Base-by-base conservation (phyloP, 495 filamentous ascomycete genomes). In the Mytilinidion resinicola region DNA sequence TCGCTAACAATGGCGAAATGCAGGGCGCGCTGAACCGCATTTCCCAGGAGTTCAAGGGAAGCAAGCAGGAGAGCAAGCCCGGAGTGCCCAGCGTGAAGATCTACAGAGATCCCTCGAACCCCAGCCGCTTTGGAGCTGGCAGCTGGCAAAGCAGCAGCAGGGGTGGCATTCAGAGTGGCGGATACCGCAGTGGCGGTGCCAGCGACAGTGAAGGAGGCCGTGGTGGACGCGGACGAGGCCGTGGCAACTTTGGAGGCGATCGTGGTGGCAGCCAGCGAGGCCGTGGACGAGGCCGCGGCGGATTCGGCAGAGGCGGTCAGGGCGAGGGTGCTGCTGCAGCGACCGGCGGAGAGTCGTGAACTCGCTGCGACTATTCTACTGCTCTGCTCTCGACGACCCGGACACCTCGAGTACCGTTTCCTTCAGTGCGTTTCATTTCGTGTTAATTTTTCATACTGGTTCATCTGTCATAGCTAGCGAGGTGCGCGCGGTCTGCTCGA, bases 131-230 rank as follows among this genome's bases (percentile, higher is more conserved):
- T 52, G 67, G 71, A 58, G 87, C 88, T 42, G 87, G 88, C 37
- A 86, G 80, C 56, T 89, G 90, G 88, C 83, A 85, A 56, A 64
- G 65, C 53, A 71, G 69, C 49, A 67, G 61, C 63, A 92, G 85
- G 66, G 84, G 78, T 53, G 84, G 78, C 54, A 84, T 76, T 48
- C 77, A 69, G 46, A 69, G 65, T 50, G 70, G 71, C 54, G 73
- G 69, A 30, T 73, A 73, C 50, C 70, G 72, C 37, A 72, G 76
- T 59, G 77, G 76, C 50, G 77, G 76, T 19, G 78, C 76, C 57
- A 96, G 90, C 68, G 93, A 95, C 68, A 91, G 89, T 53, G 89
- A 95, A 66, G 74, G 82, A 42, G 78, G 83, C 17, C 82, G 85
- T 46, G 80, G 82, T 63, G 82, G 82, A n/a, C 79, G 80, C 15